Percentiles rank a stretch among this genome's conserved stretches.
Evolutionary conservation across 2,329 filamentous ascomycete species (phyloP).

Genomic region (Didymella exigua): DNA sequence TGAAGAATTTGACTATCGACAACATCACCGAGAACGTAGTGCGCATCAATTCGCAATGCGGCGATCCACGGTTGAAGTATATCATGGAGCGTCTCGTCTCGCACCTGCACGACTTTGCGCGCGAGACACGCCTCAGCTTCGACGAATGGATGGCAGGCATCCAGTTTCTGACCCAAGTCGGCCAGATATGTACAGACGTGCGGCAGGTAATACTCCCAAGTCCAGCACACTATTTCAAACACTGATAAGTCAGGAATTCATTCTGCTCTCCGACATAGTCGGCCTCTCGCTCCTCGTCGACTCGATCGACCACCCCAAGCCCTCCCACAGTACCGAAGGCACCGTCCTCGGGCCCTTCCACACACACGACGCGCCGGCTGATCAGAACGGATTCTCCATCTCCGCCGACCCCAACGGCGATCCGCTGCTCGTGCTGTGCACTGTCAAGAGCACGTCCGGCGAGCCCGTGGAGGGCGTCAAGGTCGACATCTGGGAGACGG

Average conservation of each 20-base stretch:
- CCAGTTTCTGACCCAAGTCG: constrained; percentile 72
- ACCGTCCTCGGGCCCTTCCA: constrained; percentile 84
- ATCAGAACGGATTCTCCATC: constrained; percentile 65
- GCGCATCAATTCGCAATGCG: constrained; percentile 73
- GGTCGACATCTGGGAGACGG: constrained; percentile 86
- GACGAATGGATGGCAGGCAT: constrained; percentile 79
- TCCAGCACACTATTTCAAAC: not conserved
- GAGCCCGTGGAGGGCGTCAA: constrained; percentile 68
- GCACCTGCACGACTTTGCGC: constrained; percentile 81
- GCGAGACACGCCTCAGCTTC: constrained; percentile 76
- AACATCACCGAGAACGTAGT: constrained; percentile 79
- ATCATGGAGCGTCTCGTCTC: constrained; percentile 74
- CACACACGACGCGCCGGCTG: constrained; percentile 72
- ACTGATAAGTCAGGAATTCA: constrained; percentile 67
- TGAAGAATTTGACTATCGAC: constrained; percentile 76
- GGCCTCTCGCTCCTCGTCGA: constrained; percentile 82
- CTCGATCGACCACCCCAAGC: constrained; percentile 83
- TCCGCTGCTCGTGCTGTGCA: constrained; percentile 75
- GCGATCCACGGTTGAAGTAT: constrained; percentile 70
- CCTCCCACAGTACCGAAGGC: constrained; percentile 71
- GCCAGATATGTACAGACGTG: constrained; percentile 75
- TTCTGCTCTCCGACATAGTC: constrained; percentile 79
- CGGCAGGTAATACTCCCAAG: constrained; percentile 62
- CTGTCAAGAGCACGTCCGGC: constrained; percentile 68
- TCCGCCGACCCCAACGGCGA: constrained; percentile 72